Evolutionary conservation across 495 filamentous ascomycete genomes (phyloP), one percentile per base, ranked within the genome.

Genomic region (Lophiostoma macrostomum): DNA sequence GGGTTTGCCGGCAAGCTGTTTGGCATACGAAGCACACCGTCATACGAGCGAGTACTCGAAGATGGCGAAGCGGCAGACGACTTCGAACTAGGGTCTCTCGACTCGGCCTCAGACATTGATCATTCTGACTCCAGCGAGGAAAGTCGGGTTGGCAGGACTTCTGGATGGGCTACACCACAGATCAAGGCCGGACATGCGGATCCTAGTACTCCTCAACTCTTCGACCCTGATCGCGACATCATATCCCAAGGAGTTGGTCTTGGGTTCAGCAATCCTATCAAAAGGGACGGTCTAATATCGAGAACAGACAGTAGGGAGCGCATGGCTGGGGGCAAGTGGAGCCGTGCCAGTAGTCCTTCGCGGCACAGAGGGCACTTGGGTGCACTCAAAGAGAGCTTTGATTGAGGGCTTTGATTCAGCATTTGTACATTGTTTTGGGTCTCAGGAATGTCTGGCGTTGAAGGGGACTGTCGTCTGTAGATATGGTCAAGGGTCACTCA

Each of bases 21-120:
- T 18, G 79, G 83, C 40, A 74, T 81, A 10, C 46, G 60, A 8
- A 69, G 64, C 6, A 66, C 68, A 4, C 70, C 72, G 1, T 63
- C 79, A 7, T 96, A 96, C 59, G 90, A 96, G 67, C 83, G 88
- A 14, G 85, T 96, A 11, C 70, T 95, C 41, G 90, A 96, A 67
- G 85, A 88, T 52, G 91, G 86, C 10, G 77, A 77, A 2, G 70
- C 64, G 1, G 69, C 76, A 29, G 64, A 67, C 27, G 81, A 85
- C 10, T 61, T 62, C 47, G 63, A 65, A 39, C 48, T 64, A n/a
- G 50, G 52, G 20, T 72, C 72, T 29, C 76, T 75, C 22, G 73
- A 76, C 27, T 74, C 76, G 10, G 18, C 20, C 16, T 54, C 56
- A 2, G 55, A 58, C 25, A 54, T 64, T 14, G 63, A 60, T 8